Percentiles rank a stretch among this genome's conserved stretches.
Conservation (phyloP, 2,329 filamentous ascomycete genomes). For the Calonectria pseudoturangicola region DNA sequence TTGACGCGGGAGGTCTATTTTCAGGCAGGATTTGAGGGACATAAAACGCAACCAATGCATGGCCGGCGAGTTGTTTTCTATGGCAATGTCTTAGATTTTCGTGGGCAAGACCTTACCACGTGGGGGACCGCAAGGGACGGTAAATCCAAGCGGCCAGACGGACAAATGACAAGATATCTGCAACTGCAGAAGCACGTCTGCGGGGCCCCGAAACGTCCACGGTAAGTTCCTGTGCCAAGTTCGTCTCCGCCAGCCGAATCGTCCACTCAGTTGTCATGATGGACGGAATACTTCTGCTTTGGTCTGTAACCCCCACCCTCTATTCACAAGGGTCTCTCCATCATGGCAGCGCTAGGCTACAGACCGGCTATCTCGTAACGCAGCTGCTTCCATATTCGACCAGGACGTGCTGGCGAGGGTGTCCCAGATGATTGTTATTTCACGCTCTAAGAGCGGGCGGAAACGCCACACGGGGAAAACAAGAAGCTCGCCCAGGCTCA, state of each 20-base stretch:
- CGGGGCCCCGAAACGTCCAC: constrained; percentile 25
- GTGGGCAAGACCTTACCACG: constrained; percentile 14
- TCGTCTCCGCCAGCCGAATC: constrained; percentile 15
- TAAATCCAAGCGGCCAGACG: not conserved
- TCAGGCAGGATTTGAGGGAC: constrained; percentile 23
- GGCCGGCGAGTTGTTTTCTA: constrained; percentile 4
- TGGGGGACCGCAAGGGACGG: constrained; percentile 16
- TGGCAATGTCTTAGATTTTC: not conserved
- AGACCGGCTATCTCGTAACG: constrained; percentile 17
- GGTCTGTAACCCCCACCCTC: constrained; percentile 42
- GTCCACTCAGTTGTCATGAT: constrained; percentile 17
- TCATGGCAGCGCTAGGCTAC: constrained; percentile 39
- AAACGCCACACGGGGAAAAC: constrained; percentile 15
- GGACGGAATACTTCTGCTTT: constrained; percentile 28
- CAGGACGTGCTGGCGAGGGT: constrained; percentile 25
- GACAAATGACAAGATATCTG: constrained; percentile 17
- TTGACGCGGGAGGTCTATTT: constrained; percentile 8
- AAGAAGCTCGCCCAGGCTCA: constrained; percentile 1
- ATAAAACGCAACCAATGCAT: constrained; percentile 21
- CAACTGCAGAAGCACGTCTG: constrained; percentile 33
- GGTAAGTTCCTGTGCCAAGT: constrained; percentile 6
- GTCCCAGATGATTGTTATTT: constrained; percentile 14
- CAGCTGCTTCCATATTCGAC: constrained; percentile 41
- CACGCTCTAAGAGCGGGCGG: constrained; percentile 10
- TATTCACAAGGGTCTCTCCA: constrained; percentile 35